phyloP scores from a whole-genome alignment of 495 filamentous ascomycete genomes.

The Daldinia loculata region DNA sequence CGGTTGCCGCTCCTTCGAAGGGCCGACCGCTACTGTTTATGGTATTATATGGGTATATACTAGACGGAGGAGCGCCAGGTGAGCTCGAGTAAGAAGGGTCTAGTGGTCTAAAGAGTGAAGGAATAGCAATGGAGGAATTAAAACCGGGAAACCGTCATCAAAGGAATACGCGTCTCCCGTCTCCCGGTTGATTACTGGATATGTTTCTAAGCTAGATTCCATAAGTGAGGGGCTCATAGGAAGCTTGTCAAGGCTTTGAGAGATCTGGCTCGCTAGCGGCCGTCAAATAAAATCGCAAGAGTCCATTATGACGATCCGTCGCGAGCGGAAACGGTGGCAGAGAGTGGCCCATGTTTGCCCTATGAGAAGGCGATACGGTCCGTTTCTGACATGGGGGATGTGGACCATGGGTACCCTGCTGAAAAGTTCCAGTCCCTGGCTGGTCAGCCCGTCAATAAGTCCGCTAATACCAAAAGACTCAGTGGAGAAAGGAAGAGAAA shows the following conservation, averaged over 20 bases:
- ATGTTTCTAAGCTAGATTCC: slow-evolving; percentile 37
- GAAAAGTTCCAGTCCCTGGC: slow-evolving; percentile 39
- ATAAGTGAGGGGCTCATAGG: slow-evolving; percentile 41
- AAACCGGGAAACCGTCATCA: slow-evolving; percentile 7
- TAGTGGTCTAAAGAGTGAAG: slow-evolving; percentile 7
- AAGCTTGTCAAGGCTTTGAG: slow-evolving; percentile 31
- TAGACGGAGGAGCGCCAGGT: slow-evolving; percentile 23
- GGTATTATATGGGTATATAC: not conserved
- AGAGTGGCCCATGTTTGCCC: slow-evolving; percentile 47
- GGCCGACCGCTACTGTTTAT: slow-evolving; percentile 3
- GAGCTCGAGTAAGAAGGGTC: slow-evolving; percentile 9
- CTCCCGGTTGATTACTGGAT: slow-evolving; percentile 37
- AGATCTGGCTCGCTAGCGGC: slow-evolving; percentile 42
- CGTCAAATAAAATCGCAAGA: slow-evolving; percentile 46
- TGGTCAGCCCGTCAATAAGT: slow-evolving; percentile 44
- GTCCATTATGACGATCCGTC: slow-evolving; percentile 44
- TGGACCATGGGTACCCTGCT: slow-evolving; percentile 46
- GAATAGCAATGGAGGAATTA: not conserved
- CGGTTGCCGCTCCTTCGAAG: slow-evolving; percentile 4
- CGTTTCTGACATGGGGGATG: slow-evolving; percentile 41
- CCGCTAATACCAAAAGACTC: slow-evolving; percentile 42
- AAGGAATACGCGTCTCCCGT: slow-evolving; percentile 39
- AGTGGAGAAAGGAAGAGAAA: slow-evolving; percentile 23
- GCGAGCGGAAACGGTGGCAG: slow-evolving; percentile 46
- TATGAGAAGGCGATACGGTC: slow-evolving; percentile 48